Conservation (phyloP, 2,329 filamentous ascomycete genomes). For the Pseudopithomyces maydicus region DNA sequence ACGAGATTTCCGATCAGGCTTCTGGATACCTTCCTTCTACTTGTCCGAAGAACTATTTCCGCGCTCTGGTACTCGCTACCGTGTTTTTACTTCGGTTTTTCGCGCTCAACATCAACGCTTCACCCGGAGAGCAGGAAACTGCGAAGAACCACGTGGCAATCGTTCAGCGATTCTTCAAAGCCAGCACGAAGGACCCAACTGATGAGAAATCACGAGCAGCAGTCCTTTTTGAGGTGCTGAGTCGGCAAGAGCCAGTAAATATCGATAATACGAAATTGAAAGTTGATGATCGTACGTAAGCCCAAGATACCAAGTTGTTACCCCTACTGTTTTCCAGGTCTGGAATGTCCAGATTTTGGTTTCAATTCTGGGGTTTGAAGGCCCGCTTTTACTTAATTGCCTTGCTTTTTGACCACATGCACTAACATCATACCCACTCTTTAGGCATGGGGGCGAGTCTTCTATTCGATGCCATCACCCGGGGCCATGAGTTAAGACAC, state of each 20-base stretch:
- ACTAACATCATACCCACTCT: too few species aligned
- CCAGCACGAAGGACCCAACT: slow-evolving; percentile 8
- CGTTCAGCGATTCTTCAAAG: slow-evolving; percentile 22
- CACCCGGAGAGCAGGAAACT: slow-evolving; percentile 25
- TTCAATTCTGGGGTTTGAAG: too few species aligned
- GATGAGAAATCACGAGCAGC: slow-evolving; percentile 22
- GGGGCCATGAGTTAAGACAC: slow-evolving; percentile 20
- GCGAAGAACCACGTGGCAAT: slow-evolving; percentile 31
- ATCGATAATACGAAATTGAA: slow-evolving; percentile 20
- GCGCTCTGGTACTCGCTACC: slow-evolving; percentile 21
- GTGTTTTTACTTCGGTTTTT: slow-evolving; percentile 31
- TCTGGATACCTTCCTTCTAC: slow-evolving; percentile 11
- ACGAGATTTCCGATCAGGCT: slow-evolving; percentile 14
- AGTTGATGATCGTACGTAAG: slow-evolving; percentile 26
- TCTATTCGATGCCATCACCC: slow-evolving; percentile 24
- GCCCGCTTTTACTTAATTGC: too few species aligned
- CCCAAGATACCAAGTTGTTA: too few species aligned
- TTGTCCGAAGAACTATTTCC: slow-evolving; percentile 25
- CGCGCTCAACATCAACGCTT: slow-evolving; percentile 22
- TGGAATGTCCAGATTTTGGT: too few species aligned
- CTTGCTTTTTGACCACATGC: too few species aligned
- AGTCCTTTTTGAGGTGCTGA: slow-evolving; percentile 18
- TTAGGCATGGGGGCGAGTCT: slow-evolving; percentile 25
- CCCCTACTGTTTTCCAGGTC: too few species aligned
- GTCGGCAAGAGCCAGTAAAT: slow-evolving; percentile 22